Evolutionary conservation across 306 rosid species (phyloP), one percentile per base, ranked within the genome.

Genomic region (Cicer bijugum): DNA sequence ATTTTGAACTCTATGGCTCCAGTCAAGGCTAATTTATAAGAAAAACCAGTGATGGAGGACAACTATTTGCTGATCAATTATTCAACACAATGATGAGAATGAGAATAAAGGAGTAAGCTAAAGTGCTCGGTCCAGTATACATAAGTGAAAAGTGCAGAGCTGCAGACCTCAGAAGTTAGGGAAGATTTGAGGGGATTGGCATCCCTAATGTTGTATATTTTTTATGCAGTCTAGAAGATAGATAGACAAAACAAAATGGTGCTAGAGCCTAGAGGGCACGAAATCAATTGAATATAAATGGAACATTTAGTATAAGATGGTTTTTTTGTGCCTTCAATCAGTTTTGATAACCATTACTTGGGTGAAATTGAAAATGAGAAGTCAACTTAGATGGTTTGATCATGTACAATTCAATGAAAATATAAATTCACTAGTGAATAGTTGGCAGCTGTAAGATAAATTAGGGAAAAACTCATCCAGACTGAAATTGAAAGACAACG

Each of bases 61-160:
- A 78, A 40, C 38, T 51, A 70, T 39, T 14, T 65, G 15, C 23
- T 46, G 75, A 35, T 60, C 56, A 77, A 77, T 47, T 77, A 35
- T 59, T 50, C 16, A 60, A 78, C 71, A 52, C 56, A 71, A 51
- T 0, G 51, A 57, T 48, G 47, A 52, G 12, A 40, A 12, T 55
- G 66, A 71, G 50, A 28, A 28, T 28, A 28, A 28, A 40, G 76
- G 19, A 12, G 44, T 60, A 69, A 17, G 17, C 38, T 77, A 16
- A 51, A 52, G 12, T 42, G 9, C 20, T 12, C 48, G 62, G 23
- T 20, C 33, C 48, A 40, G 45, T 19, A n/a, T 47, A 78, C 20
- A 28, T 3, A 39, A 50, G 7, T 70, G 12, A 70, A 9, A 48
- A 46, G 12, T 0, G 52, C 62, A 16, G 12, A 68, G 35, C 35